Base-by-base conservation (phyloP, 2,329 filamentous ascomycete genomes). In the Venturia carpophila region DNA sequence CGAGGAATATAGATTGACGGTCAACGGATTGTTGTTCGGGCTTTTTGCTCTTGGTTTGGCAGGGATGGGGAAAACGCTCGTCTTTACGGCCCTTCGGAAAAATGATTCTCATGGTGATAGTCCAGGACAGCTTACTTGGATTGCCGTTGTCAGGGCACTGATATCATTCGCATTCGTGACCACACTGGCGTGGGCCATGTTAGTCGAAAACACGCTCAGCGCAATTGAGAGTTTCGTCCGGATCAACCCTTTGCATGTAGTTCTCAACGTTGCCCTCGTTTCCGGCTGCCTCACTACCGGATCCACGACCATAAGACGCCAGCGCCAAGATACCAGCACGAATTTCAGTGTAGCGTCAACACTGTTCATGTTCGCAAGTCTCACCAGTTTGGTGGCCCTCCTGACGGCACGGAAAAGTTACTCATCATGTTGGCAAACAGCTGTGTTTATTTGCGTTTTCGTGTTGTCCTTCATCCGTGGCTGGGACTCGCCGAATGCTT, bases 1-100 rank as follows among this genome's bases (percentile, higher is more conserved):
- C 41, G 69, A 69, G 42, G 72, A 75, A 55, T 74, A 73, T 63
- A 71, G 70, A 49, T 68, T 73, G 27, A 67, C 65, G 11, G 68
- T 70, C 19, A 67, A 69, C 10, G 68, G 62, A 21, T 63, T 75
- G n/a, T 47, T 69, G 19, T 66, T 69, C 30, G 67, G 69, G 1
- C 69, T 74, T 7, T 64, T 67, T 2, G 43, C 62, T 37, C 34
- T 64, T 13, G 69, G 73, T 15, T 60, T 71, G 3, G 58, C 68
- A 47, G 72, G 71, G 17, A 19, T 67, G 17, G 68, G 70, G 3
- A 68, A 69, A 55, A 55, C 64, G 10, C 27, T 69, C 68, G 10
- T 58, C 52, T 13, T 19, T 15, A 11, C 5, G 17, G 10, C 27
- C 15, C 15, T n/a, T 0, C 52, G 30, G 15, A 58, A 13, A 5